A percentile compares a stretch with the other conserved stretches of the same genome.
phyloP scores from a whole-genome alignment of 2,329 filamentous ascomycete species.

The Diatrype stigma region DNA sequence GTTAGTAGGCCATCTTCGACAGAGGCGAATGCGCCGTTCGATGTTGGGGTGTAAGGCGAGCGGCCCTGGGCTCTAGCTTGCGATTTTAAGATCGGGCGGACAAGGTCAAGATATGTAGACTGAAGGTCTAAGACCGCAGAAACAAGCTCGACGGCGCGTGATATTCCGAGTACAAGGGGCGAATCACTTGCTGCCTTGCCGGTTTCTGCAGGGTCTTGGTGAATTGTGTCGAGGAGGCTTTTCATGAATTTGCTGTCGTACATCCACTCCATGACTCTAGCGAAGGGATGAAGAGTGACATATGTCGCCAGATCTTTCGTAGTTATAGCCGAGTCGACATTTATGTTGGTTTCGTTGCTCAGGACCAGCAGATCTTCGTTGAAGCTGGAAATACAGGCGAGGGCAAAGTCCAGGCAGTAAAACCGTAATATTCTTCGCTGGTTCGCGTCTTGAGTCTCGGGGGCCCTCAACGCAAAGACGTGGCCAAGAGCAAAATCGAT shows the following conservation, averaged over 20 bases:
- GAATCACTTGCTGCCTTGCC: slow-evolving; percentile 71
- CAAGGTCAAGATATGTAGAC: slow-evolving; percentile 84
- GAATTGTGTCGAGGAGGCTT: slow-evolving; percentile 72
- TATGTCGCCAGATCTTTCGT: slow-evolving; percentile 75
- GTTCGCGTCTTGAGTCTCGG: slow-evolving; percentile 60
- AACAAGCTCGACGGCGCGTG: slow-evolving; percentile 80
- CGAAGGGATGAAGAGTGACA: slow-evolving; percentile 84
- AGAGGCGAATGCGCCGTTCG: slow-evolving; percentile 74
- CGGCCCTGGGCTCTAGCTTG: slow-evolving; percentile 44
- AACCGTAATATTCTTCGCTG: slow-evolving; percentile 72
- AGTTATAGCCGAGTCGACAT: slow-evolving; percentile 70
- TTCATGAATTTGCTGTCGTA: slow-evolving; percentile 87
- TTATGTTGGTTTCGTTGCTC: slow-evolving; percentile 71
- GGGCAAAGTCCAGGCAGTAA: slow-evolving; percentile 79
- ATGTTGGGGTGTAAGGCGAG: slow-evolving; percentile 24
- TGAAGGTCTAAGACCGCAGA: slow-evolving; percentile 81
- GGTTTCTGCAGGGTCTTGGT: slow-evolving; percentile 70
- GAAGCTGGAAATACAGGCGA: slow-evolving; percentile 76
- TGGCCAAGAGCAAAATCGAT: slow-evolving; percentile 85
- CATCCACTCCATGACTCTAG: slow-evolving; percentile 95
- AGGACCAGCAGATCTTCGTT: slow-evolving; percentile 91
- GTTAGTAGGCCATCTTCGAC: slow-evolving; percentile 90
- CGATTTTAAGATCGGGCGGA: slow-evolving; percentile 71
- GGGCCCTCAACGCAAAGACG: slow-evolving; percentile 65
- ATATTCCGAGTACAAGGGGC: slow-evolving; percentile 72